phyloP scores from a whole-genome alignment of 352 stramenopile genomes.

The Phytophthora kernoviae region DNA sequence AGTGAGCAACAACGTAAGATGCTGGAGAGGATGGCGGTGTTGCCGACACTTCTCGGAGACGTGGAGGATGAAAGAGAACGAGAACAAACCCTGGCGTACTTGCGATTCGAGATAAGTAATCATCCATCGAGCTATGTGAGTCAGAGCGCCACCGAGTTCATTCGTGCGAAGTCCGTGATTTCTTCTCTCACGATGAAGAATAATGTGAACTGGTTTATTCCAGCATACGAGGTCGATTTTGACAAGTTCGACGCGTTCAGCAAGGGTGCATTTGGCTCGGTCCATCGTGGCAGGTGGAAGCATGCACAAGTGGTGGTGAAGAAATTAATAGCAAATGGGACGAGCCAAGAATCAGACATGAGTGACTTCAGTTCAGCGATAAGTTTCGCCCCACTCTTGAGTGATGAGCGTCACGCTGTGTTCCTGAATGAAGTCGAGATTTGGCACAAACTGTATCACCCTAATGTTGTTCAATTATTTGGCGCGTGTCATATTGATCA shows the following conservation, averaged over 20 bases:
- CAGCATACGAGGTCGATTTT: slow-evolving; percentile 27
- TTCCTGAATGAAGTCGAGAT: slow-evolving; percentile 25
- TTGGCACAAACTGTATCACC: slow-evolving; percentile 24
- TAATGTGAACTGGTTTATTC: slow-evolving; percentile 26
- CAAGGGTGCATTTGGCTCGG: slow-evolving; percentile 15
- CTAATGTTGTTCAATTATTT: slow-evolving; percentile 25
- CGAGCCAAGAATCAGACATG: not conserved
- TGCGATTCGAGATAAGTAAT: slow-evolving; percentile 16
- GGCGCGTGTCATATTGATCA: slow-evolving; percentile 20
- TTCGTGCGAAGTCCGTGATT: not conserved
- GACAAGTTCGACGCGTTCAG: slow-evolving; percentile 19
- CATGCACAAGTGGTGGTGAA: slow-evolving; percentile 20
- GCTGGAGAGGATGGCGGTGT: not conserved
- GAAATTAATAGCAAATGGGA: slow-evolving; percentile 13
- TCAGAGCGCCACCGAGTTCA: not conserved
- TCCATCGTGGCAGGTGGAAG: slow-evolving; percentile 24
- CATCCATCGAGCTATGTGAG: slow-evolving; percentile 1
- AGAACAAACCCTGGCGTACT: not conserved
- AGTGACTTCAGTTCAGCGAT: too few relatives aligned
- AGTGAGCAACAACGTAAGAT: not conserved
- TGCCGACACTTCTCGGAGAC: slow-evolving; percentile 3
- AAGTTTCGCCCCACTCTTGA: too few relatives aligned
- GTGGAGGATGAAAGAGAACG: not conserved
- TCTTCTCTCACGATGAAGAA: not conserved
- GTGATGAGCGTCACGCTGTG: not conserved